Evolutionary conservation across 75 land plant species (phyloP).

Genomic region (Isoetes taiwanensis): DNA sequence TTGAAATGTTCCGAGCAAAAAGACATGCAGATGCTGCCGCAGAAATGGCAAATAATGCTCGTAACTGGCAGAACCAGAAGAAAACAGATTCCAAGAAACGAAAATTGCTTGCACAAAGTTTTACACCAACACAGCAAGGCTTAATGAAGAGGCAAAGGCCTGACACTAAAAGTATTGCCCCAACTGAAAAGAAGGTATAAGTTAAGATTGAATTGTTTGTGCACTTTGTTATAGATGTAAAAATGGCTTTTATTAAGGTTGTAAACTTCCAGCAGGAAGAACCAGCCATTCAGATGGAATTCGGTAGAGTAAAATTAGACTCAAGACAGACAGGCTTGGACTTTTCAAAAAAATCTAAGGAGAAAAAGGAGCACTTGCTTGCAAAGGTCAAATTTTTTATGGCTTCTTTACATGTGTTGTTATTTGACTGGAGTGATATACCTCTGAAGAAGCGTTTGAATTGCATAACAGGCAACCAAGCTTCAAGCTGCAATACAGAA

Average conservation of each 20-base stretch:
- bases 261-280: slow-evolving; percentile 8
- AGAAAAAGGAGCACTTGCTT: slow-evolving; percentile 28
- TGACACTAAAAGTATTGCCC: slow-evolving; percentile 8
- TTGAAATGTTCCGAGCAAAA: slow-evolving; percentile 35
- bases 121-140: too few species aligned
- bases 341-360: slow-evolving; percentile 18
- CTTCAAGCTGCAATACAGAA: slow-evolving; percentile 30
- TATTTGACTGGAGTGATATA: not conserved
- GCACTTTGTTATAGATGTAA: not conserved
- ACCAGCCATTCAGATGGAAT: slow-evolving; percentile 9
- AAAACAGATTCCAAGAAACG: slow-evolving; percentile 11
- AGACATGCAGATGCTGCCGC: slow-evolving; percentile 34
- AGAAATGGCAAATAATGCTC: slow-evolving; percentile 18
- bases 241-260: not conserved
- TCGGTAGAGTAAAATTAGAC: slow-evolving; percentile 38
- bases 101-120: too few species aligned
- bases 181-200: slow-evolving; percentile 2
- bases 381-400: slow-evolving; percentile 17
- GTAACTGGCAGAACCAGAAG: slow-evolving; percentile 14
- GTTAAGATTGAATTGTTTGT: not conserved
- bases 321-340: slow-evolving; percentile 2
- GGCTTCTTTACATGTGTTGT: not conserved
- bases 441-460: not conserved
- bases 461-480: slow-evolving; percentile 24
- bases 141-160: slow-evolving; percentile 11